A percentile compares a stretch with the other conserved stretches of the same genome.
phyloP scores from a whole-genome alignment of 805 yeast species.

The Zygotorulaspora sp. region DNA sequence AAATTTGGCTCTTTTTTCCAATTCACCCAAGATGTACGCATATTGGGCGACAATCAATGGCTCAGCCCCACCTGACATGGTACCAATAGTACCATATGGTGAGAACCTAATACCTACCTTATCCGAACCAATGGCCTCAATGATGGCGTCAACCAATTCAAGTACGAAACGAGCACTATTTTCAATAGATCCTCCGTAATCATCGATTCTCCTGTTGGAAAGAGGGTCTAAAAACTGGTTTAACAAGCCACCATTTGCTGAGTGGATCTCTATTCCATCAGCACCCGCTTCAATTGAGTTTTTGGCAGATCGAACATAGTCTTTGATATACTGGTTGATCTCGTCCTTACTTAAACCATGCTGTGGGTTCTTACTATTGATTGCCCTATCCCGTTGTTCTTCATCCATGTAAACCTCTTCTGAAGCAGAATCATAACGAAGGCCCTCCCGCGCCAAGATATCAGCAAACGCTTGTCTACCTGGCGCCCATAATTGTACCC shows the following conservation, averaged over 20 bases:
- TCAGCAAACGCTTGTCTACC: constrained; percentile 42
- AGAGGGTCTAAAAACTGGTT: constrained; percentile 51
- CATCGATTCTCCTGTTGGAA: constrained; percentile 45
- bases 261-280: constrained; percentile 65
- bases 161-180: constrained; percentile 44
- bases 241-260: constrained; percentile 61
- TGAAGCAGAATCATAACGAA: constrained; percentile 40
- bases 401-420: constrained; percentile 36
- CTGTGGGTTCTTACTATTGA: constrained; percentile 31
- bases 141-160: constrained; percentile 49
- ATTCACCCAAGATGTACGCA: constrained; percentile 39
- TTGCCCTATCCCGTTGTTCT: constrained; percentile 35
- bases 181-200: constrained; percentile 53
- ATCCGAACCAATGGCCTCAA: constrained; percentile 49
- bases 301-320: constrained; percentile 46
- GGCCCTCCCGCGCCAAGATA: constrained; percentile 35
- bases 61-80: constrained; percentile 35
- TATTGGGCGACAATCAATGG: constrained; percentile 38
- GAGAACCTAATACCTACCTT: constrained; percentile 47
- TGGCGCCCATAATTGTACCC: constrained; percentile 51
- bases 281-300: constrained; percentile 37
- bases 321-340: constrained; percentile 40
- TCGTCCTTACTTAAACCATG: constrained; percentile 34
- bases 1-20: constrained; percentile 36
- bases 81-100: constrained; percentile 43